Evolutionary conservation across 169 alveolate species (phyloP).

Genomic region (Plasmodium blacklocki): DNA sequence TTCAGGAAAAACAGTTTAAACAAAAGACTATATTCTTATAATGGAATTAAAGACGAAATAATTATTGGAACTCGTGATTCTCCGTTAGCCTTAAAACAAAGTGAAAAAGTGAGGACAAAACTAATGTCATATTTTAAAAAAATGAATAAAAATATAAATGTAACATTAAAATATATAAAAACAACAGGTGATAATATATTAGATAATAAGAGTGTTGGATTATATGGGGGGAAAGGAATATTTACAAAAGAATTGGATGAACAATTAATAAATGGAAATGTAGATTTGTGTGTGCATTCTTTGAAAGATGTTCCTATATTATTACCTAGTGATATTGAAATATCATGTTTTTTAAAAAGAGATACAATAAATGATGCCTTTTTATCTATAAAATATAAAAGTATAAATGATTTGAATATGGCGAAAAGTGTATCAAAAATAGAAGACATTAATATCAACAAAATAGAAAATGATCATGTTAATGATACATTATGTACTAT

Average conservation of each 20-base stretch:
- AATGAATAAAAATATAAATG: conserved; percentile 40
- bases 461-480: neutral
- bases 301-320: conserved; percentile 57
- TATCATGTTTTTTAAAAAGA: conserved; percentile 60
- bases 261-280: conserved; percentile 43
- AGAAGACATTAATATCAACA: neutral
- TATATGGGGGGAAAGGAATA: conserved; percentile 69
- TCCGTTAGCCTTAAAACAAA: conserved; percentile 65
- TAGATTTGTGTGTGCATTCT: conserved; percentile 64
- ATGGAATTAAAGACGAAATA: conserved; percentile 16
- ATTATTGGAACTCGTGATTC: conserved; percentile 70
- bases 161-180: conserved; percentile 48
- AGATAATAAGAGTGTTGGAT: conserved; percentile 27
- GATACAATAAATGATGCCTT: conserved; percentile 66
- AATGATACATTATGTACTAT: conserved; percentile 8
- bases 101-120: conserved; percentile 40
- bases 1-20: neutral
- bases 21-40: conserved; percentile 13
- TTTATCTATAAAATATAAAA: conserved; percentile 44
- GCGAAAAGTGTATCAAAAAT: neutral
- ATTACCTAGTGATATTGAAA: conserved; percentile 41
- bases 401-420: conserved; percentile 27
- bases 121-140: conserved; percentile 54
- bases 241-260: conserved; percentile 72
- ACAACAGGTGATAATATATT: conserved; percentile 70